phyloP scores from a whole-genome alignment of 2,329 filamentous ascomycete species.

The Colletotrichum truncatum region DNA sequence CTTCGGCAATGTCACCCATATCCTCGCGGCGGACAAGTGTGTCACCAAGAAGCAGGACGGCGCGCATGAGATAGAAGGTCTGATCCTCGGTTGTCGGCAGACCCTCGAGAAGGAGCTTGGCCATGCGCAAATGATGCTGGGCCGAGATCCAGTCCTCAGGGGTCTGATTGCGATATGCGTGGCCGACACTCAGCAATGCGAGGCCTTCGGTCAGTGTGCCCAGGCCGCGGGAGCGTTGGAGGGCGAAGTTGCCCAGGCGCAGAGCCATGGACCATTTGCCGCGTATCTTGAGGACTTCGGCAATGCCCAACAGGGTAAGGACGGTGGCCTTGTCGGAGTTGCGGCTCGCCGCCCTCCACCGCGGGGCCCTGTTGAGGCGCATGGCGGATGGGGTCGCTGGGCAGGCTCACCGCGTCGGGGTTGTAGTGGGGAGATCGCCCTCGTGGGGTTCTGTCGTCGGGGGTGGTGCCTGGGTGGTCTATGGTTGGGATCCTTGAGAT shows the following conservation, averaged over 20 bases:
- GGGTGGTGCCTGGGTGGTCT: background rate
- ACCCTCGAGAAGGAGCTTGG: constrained; percentile 23
- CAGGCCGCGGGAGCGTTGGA: constrained; percentile 19
- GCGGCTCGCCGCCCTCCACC: constrained; percentile 31
- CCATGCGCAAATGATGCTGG: constrained; percentile 27
- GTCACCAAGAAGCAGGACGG: constrained; percentile 32
- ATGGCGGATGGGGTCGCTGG: constrained; percentile 26
- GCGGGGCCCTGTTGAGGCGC: constrained; percentile 24
- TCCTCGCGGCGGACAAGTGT: constrained; percentile 31
- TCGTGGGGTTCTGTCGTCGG: background rate
- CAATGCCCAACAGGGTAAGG: constrained; percentile 24
- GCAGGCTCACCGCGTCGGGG: constrained; percentile 29
- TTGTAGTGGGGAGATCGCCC: constrained; percentile 12
- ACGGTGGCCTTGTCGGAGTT: constrained; percentile 26
- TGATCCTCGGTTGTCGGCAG: constrained; percentile 24
- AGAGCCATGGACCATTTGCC: constrained; percentile 29
- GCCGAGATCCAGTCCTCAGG: constrained; percentile 28
- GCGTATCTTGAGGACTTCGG: constrained; percentile 28
- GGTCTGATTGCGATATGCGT: constrained; percentile 30
- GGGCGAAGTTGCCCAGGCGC: constrained; percentile 12
- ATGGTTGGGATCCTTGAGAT: background rate
- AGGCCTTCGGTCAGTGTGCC: constrained; percentile 28
- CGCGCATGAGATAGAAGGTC: constrained; percentile 31
- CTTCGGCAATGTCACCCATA: constrained; percentile 27
- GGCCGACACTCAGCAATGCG: constrained; percentile 29